Evolutionary conservation across 2,329 filamentous ascomycete genomes (phyloP).

Genomic region (Aureobasidium mangrovei): DNA sequence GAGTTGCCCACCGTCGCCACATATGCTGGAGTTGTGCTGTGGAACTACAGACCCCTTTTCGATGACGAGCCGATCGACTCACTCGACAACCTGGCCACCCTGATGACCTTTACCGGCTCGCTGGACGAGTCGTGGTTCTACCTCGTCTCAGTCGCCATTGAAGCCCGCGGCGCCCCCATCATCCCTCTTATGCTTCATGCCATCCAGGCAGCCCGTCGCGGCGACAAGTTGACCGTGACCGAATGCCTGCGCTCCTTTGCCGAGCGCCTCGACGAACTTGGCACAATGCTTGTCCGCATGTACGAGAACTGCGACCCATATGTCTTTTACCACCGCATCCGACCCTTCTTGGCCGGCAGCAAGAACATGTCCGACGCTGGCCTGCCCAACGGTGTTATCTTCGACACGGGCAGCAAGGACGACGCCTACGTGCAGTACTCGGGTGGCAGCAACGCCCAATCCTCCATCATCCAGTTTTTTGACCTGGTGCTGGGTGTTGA

Average conservation of each 20-base stretch:
- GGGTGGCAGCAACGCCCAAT: conserved; percentile 94
- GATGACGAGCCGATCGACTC: conserved; percentile 70
- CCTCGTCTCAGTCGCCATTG: conserved; percentile 87
- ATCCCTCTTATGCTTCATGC: conserved; percentile 84
- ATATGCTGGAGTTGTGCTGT: conserved; percentile 83
- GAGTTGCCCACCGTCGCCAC: conserved; percentile 89
- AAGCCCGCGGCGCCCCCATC: conserved; percentile 79
- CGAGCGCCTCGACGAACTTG: conserved; percentile 79
- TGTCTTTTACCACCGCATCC: conserved; percentile 90
- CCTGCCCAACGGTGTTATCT: conserved; percentile 76
- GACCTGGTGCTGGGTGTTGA: conserved; percentile 84
- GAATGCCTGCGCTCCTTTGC: conserved; percentile 73
- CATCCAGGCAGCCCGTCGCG: conserved; percentile 65
- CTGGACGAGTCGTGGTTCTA: conserved; percentile 99
- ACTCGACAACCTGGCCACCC: conserved; percentile 77
- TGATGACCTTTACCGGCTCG: conserved; percentile 87
- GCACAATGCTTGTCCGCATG: conserved; percentile 71
- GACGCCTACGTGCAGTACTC: conserved; percentile 69
- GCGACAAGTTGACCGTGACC: conserved; percentile 63
- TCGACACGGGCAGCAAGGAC: conserved; percentile 59
- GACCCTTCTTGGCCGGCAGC: conserved; percentile 90
- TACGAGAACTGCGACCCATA: conserved; percentile 91
- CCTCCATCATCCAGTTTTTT: conserved; percentile 94
- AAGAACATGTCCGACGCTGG: conserved; percentile 98
- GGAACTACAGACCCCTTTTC: conserved; percentile 96